Base-by-base conservation (phyloP, 2,329 filamentous ascomycete species). In the Colletotrichum eremochloae region DNA sequence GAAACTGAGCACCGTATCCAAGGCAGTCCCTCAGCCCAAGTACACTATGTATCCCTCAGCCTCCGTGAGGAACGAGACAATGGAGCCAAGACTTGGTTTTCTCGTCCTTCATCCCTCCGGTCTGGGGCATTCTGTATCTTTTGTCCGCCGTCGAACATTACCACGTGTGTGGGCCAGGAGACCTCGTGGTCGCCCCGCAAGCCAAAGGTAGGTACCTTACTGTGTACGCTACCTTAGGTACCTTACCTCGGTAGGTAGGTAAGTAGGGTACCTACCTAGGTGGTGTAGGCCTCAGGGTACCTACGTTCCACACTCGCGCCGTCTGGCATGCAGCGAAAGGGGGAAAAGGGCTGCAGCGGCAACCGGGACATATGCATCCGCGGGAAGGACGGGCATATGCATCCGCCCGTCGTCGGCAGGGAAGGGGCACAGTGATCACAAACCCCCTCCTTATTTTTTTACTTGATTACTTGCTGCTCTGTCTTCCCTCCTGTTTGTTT, bases 161-260 rank as follows among this genome's bases (percentile, higher is more conserved):
- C 66, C 66, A 69, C 67, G 66, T 72, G 69, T 64, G 57, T 40
- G 9, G 42, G 20, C 6, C 31, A 46, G 12, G 11, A 2, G 44
- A 46, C 42, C 18, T 46, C 44, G 29, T 31, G 18, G 33, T 42
- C 15, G 29, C 44, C 33, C 68, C 62, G 68, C 48, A 63, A 50
- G 68, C 68, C 56, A 67, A 46, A 11, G 18, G 1, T 46, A 44
- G 40, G 4, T 18, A 24, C 38, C 38, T 40, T 42, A 42, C 40
- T 14, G 14, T 42, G 15, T 14, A 5, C 14, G 5, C 2, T 42
- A 15, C 40, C 38, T 40, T 40, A 24, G 24, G 24, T 24, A 40
- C 38, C 11, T 40, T 40, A 40, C 12, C 38, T 20, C 6, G 6
- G 6, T 20, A 20, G 5, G 44, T n/a, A n/a, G 20, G 20, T n/a